Percentiles rank a stretch among this genome's conserved stretches.
Evolutionary conservation across 352 stramenopile genomes (phyloP).

Genomic region (Phytophthora brassicae): DNA sequence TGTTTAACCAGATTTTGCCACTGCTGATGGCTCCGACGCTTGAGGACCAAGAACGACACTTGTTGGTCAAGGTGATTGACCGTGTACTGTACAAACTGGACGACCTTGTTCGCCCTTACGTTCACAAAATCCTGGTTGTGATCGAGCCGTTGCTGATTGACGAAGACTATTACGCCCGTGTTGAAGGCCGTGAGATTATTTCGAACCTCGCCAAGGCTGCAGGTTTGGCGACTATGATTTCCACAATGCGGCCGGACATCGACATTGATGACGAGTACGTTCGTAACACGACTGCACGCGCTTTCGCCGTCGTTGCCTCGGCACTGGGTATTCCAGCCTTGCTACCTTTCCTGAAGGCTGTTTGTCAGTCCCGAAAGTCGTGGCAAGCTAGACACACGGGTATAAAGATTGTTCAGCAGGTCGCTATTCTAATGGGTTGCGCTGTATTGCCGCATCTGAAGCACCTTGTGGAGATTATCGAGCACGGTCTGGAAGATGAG

Average conservation of each 20-base stretch:
- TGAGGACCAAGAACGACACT: constrained; percentile 98
- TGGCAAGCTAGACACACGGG: constrained; percentile 99
- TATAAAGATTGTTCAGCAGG: constrained; percentile 99
- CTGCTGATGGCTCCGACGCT: constrained; percentile 98
- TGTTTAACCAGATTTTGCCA: constrained; percentile 99
- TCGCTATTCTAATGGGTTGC: constrained; percentile 98
- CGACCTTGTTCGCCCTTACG: constrained; percentile 98
- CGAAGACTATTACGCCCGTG: constrained; percentile 99
- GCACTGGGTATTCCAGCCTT: constrained; percentile 97
- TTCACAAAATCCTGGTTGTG: constrained; percentile 99
- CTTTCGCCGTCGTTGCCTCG: constrained; percentile 99
- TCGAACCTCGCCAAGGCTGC: constrained; percentile 99
- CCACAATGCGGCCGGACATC: constrained; percentile 99
- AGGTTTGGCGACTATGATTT: constrained; percentile 99
- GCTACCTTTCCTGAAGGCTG: constrained; percentile 98
- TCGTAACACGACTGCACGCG: constrained; percentile 97
- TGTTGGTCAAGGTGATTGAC: constrained; percentile 99
- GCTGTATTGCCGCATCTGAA: constrained; percentile 97
- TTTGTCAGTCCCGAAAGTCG: constrained; percentile 97
- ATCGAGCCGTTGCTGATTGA: constrained; percentile 99
- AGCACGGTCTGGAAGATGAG: constrained; percentile 97
- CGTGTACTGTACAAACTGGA: constrained; percentile 99
- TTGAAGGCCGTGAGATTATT: constrained; percentile 99
- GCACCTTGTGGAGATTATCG: constrained; percentile 98
- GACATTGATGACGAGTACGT: constrained; percentile 99